Conservation (phyloP, 2,329 filamentous ascomycete genomes). For the Sporothrix brasiliensis region DNA sequence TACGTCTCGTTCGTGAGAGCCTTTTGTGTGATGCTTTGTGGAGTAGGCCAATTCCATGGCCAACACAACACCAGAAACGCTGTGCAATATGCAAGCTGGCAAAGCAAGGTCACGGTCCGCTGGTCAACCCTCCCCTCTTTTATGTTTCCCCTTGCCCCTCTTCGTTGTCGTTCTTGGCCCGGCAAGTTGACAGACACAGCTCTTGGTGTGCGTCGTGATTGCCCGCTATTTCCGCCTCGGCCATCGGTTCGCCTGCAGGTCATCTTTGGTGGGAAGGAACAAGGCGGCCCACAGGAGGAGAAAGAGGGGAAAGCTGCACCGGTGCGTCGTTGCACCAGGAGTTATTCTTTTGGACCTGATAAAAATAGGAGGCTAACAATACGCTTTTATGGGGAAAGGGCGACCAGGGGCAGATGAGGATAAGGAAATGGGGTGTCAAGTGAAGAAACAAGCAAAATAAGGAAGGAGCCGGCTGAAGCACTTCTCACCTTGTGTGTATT, state of each 20-base stretch:
- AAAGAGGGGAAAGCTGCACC: constrained; percentile 6
- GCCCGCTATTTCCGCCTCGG: constrained; percentile 26
- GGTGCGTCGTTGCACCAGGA: not conserved
- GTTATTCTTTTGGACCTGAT: not conserved
- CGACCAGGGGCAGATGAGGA: constrained; percentile 15
- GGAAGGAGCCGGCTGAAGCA: not conserved
- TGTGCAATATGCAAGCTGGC: not conserved
- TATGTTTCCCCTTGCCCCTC: not conserved
- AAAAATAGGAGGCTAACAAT: constrained; percentile 25
- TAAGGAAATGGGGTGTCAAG: constrained; percentile 14
- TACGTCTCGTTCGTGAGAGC: constrained; percentile 14
- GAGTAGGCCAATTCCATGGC: constrained; percentile 1
- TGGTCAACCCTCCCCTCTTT: not conserved
- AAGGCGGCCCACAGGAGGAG: not conserved
- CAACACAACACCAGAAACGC: not conserved
- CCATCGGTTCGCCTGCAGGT: constrained; percentile 29
- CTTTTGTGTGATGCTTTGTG: constrained; percentile 2
- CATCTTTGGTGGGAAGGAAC: constrained; percentile 21
- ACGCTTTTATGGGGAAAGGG: constrained; percentile 26
- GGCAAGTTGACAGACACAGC: constrained; percentile 10
- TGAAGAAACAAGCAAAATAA: not conserved
- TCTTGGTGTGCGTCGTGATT: not conserved
- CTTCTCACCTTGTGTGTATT: too few relatives aligned
- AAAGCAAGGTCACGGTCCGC: not conserved
- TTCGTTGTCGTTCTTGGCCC: not conserved